Evolutionary conservation across 2,329 filamentous ascomycete genomes (phyloP).

Genomic region (Pseudopithomyces chartarum): DNA sequence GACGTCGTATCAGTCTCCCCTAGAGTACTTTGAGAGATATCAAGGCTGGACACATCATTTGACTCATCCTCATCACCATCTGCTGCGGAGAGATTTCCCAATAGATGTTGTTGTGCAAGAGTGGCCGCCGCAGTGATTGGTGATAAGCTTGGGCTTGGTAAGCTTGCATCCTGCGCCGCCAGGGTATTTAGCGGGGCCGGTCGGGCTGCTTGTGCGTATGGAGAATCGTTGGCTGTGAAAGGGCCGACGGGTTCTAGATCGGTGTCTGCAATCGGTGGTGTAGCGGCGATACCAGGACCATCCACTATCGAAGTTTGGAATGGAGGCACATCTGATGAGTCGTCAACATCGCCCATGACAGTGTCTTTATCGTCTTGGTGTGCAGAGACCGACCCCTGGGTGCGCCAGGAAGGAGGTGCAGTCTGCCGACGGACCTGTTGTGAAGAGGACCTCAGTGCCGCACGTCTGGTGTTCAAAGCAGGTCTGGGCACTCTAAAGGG

Average conservation of each 20-base stretch:
- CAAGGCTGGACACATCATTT: slow-evolving; percentile 44
- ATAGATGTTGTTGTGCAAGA: slow-evolving; percentile 46
- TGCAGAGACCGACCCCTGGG: slow-evolving; percentile 30
- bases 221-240: slow-evolving; percentile 38
- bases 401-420: slow-evolving; percentile 26
- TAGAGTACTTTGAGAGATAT: slow-evolving; percentile 32
- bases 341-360: slow-evolving; percentile 18
- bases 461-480: slow-evolving; percentile 21
- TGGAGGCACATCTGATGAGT: slow-evolving; percentile 22
- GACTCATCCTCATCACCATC: slow-evolving; percentile 38
- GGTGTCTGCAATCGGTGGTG: slow-evolving; percentile 75
- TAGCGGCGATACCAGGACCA: slow-evolving; percentile 65
- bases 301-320: slow-evolving; percentile 36
- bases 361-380: slow-evolving; percentile 24
- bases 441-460: slow-evolving; percentile 24
- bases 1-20: slow-evolving; percentile 17
- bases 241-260: slow-evolving; percentile 66
- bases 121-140: slow-evolving; percentile 82
- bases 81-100: slow-evolving; percentile 28
- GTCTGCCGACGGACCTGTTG: slow-evolving; percentile 21
- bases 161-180: slow-evolving; percentile 82
- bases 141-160: slow-evolving; percentile 93
- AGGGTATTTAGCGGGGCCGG: slow-evolving; percentile 68
- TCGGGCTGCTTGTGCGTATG: slow-evolving; percentile 28
- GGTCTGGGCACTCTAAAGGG: slow-evolving; percentile 27